Percentiles rank a stretch among this genome's conserved stretches.
Conservation (phyloP, 306 rosid genomes). For the Gastrolobium villosum region DNA sequence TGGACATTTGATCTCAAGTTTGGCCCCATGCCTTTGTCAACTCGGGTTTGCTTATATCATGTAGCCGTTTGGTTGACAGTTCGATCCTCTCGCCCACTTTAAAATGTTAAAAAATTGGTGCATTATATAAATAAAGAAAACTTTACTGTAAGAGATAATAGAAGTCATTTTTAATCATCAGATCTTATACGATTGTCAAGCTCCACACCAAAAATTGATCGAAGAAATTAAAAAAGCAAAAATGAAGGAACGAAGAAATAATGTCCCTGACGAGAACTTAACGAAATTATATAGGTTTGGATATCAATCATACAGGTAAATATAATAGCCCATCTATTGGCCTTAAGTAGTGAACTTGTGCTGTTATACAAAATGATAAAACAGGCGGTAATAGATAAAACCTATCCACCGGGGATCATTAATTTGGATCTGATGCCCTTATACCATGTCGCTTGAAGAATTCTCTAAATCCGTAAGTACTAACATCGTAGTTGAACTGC, state of each 20-base stretch:
- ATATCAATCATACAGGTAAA: slow-evolving; percentile 8
- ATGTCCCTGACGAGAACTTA: background rate
- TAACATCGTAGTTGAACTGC: slow-evolving; percentile 81
- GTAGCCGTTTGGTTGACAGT: slow-evolving; percentile 5
- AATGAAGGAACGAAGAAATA: background rate
- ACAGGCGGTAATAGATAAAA: slow-evolving; percentile 26
- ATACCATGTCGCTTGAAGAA: slow-evolving; percentile 85
- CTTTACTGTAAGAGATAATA: background rate
- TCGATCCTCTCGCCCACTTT: background rate
- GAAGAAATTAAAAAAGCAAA: background rate
- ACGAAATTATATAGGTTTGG: slow-evolving; percentile 20
- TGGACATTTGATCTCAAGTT: background rate
- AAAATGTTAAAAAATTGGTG: background rate
- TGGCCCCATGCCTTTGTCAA: background rate
- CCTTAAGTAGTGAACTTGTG: slow-evolving; percentile 3
- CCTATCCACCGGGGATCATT: slow-evolving; percentile 33
- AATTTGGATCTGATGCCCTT: slow-evolving; percentile 54
- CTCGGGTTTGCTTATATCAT: background rate
- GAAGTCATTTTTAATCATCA: background rate
- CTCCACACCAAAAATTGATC: background rate
- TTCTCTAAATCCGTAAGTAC: slow-evolving; percentile 93
- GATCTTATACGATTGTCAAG: background rate
- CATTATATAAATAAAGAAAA: background rate
- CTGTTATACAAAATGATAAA: slow-evolving; percentile 11
- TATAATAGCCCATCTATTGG: slow-evolving; percentile 6